These are phyloP conservation scores for Syzygium malaccense DNA, from an alignment of 441 rosid genomes.

Conservation along the genomic window DNA sequence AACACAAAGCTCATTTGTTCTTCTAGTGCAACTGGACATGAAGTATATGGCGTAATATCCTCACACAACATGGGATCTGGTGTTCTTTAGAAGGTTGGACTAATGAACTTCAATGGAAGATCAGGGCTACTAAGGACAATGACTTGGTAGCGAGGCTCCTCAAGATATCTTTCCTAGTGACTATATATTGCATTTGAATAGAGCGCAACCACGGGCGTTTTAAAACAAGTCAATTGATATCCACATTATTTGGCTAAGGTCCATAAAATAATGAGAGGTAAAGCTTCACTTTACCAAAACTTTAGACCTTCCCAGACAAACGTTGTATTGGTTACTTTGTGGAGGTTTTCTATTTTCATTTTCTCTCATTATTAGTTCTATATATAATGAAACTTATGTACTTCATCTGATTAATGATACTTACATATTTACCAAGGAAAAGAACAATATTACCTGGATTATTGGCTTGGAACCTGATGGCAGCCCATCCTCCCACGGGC, in stretches of 20 bases:
- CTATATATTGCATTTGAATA: neutral
- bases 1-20: neutral
- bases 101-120: neutral
- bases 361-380: neutral
- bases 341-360: neutral
- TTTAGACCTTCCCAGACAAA: neutral
- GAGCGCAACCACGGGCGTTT: neutral
- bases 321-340: neutral
- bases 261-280: too few relatives aligned
- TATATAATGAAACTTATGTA: too few relatives aligned
- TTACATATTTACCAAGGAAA: neutral
- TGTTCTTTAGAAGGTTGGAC: neutral
- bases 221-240: neutral
- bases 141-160: neutral
- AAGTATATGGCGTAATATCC: neutral
- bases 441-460: slow-evolving; percentile 50
- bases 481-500: slow-evolving; percentile 92
- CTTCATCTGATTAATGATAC: neutral
- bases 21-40: neutral
- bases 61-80: neutral
- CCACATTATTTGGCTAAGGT: too few relatives aligned
- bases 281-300: neutral
- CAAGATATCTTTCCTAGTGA: neutral
- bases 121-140: neutral
- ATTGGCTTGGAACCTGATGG: slow-evolving; percentile 58